Conservation (phyloP, 1,284 basidiomycete genomes). For the Leccinum solheimii region DNA sequence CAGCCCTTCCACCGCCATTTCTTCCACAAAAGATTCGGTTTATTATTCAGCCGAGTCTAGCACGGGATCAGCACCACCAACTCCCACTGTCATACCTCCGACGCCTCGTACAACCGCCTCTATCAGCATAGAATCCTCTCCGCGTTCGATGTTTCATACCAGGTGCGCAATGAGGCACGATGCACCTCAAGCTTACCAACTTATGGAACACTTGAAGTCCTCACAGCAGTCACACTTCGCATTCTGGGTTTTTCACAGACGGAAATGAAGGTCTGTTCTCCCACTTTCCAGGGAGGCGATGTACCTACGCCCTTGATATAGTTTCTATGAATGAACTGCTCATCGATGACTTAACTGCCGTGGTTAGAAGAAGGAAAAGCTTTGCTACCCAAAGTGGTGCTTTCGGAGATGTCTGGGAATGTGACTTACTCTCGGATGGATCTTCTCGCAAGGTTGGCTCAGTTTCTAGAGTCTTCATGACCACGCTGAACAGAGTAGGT, state of each 20-base stretch:
- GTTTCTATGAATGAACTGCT: conserved; percentile 13
- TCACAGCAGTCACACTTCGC: conserved; percentile 17
- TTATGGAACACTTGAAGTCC: conserved; percentile 16
- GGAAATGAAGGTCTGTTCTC: conserved; percentile 18
- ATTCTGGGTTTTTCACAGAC: conserved; percentile 12
- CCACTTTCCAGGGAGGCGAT: neutral
- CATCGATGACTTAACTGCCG: conserved; percentile 5
- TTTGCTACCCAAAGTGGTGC: conserved; percentile 16
- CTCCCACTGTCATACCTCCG: conserved; percentile 12
- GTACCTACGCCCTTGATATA: conserved; percentile 6
- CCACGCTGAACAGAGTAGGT: conserved; percentile 15
- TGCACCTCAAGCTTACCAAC: neutral
- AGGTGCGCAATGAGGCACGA: conserved; percentile 12
- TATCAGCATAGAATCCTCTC: conserved; percentile 4
- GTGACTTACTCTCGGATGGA: conserved; percentile 17
- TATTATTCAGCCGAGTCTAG: conserved; percentile 19
- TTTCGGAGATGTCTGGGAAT: conserved; percentile 33
- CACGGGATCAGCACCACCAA: conserved; percentile 9
- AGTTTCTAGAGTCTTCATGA: neutral
- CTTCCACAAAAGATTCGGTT: neutral
- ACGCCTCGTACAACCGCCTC: conserved; percentile 9
- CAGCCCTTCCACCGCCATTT: neutral
- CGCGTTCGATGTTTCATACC: conserved; percentile 8
- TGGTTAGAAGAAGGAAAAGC: conserved; percentile 15
- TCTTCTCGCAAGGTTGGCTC: conserved; percentile 12